Base-by-base conservation (phyloP, 2,329 filamentous ascomycete species). In the Clonostachys rhizophaga region DNA sequence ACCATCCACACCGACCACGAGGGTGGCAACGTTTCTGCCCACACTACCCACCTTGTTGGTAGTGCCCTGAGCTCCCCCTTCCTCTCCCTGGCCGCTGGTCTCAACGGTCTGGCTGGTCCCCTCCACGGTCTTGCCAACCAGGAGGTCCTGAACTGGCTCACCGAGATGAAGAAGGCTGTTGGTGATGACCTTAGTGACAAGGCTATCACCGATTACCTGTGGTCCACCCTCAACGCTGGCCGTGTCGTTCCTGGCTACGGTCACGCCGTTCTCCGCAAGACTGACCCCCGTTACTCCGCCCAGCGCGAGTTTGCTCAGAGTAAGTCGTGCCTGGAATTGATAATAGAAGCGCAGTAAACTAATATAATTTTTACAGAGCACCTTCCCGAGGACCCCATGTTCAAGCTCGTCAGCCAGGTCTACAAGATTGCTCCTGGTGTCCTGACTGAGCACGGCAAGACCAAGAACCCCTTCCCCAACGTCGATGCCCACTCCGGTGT, bases 1-100 rank as follows among this genome's bases (percentile, higher is more conserved):
- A 97, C 94, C 76, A 99, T 99, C 75, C 94, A 99, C 88, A 92
- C 94, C 53, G 94, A 99, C 74, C 94, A 99, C 82, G 94, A 99
- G 83, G 94, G 94, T 78, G 94, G 94, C 61, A 99, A 99, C 75
- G 94, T 99, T 75, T 90, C 84, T 70, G 94, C 94, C 58, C 94
- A 99, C 84, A 96, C 94, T 70, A 97, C 94, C 58, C 94, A 99
- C 81, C 80, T 99, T 70, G 94, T 99, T 62, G 94, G 94, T 71
- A 90, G 84, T 66, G 92, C 94, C 61, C 86, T 99, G 65, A 95
- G 89, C 83, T 99, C 94, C 56, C 91, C 94, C 56, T 95, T 95
- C 85, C 86, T 99, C 60, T 99, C 94, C 50, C 82, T 99, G 58
- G 86, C 94, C 62, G 94, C 94, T 65, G 94, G 94, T 75, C 86